Percentiles rank a stretch among this genome's conserved stretches.
phyloP scores from a whole-genome alignment of 1,139 yeast species.

The Magnusiomyces paraingens region DNA sequence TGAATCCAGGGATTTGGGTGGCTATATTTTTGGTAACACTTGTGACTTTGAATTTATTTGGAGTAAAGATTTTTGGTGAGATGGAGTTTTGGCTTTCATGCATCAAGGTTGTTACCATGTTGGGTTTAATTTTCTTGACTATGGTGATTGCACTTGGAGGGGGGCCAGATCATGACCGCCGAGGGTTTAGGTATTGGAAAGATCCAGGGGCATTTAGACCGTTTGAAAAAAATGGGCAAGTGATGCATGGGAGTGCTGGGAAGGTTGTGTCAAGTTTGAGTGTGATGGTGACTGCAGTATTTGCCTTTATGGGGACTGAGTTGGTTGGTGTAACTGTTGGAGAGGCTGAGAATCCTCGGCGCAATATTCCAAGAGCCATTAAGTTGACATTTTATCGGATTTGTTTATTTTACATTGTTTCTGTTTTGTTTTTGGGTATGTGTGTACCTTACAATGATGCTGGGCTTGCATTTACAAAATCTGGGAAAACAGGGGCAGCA shows the following conservation, averaged over 20 bases:
- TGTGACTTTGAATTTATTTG: constrained; percentile 49
- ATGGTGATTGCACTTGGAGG: constrained; percentile 70
- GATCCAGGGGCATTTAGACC: constrained; percentile 56
- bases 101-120: constrained; percentile 60
- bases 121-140: constrained; percentile 66
- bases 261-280: constrained; percentile 60
- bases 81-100: constrained; percentile 63
- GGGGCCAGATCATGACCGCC: constrained; percentile 48
- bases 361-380: constrained; percentile 70
- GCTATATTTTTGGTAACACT: constrained; percentile 57
- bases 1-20: constrained; percentile 65
- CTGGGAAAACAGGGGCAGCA: constrained; percentile 44
- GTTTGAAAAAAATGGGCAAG: constrained; percentile 28
- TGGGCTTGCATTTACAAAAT: constrained; percentile 26
- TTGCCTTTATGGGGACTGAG: constrained; percentile 71
- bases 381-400: constrained; percentile 63
- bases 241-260: constrained; percentile 39
- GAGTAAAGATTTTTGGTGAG: constrained; percentile 61
- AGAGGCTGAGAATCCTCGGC: constrained; percentile 71
- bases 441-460: constrained; percentile 39
- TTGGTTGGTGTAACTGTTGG: constrained; percentile 72
- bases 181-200: constrained; percentile 63
- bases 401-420: constrained; percentile 42
- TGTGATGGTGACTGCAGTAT: constrained; percentile 43
- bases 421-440: constrained; percentile 45